These are phyloP conservation scores for Saccharum spontaneum DNA, from an alignment of 176 grass and related monocot species.

Conservation along the genomic window DNA sequence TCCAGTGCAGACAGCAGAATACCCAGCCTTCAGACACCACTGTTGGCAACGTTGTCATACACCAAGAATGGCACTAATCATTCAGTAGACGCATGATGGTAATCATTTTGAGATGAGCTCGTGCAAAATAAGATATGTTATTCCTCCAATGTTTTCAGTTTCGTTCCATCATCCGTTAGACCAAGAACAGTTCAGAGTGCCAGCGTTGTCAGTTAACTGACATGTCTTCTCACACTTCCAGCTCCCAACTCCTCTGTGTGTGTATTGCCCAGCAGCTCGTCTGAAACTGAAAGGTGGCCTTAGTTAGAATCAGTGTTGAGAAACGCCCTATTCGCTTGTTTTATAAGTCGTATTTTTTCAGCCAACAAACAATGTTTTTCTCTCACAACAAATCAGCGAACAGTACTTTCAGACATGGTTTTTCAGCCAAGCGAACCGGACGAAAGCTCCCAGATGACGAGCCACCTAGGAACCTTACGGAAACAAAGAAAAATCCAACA, in stretches of 20 bases:
- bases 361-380: too few species aligned
- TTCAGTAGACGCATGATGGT: not conserved
- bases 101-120: not conserved
- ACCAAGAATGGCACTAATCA: not conserved
- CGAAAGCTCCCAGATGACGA: not conserved
- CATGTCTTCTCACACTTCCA: not conserved
- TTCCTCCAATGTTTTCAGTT: not conserved
- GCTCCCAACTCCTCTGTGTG: not conserved
- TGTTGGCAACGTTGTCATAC: not conserved
- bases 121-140: not conserved
- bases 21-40: not conserved
- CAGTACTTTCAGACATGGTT: too few species aligned
- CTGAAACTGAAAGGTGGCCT: not conserved
- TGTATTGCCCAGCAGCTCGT: not conserved
- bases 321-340: not conserved
- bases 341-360: too few species aligned
- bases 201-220: not conserved
- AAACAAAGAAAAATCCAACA: not conserved
- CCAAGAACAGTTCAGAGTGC: not conserved
- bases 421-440: too few species aligned
- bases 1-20: not conserved
- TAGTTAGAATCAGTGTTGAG: not conserved
- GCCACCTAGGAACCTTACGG: not conserved
- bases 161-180: not conserved
- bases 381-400: too few species aligned